Evolutionary conservation across 768 basidiomycete genomes (phyloP), one percentile per base, ranked within the genome.

Genomic region (Pisolithus tinctorius): DNA sequence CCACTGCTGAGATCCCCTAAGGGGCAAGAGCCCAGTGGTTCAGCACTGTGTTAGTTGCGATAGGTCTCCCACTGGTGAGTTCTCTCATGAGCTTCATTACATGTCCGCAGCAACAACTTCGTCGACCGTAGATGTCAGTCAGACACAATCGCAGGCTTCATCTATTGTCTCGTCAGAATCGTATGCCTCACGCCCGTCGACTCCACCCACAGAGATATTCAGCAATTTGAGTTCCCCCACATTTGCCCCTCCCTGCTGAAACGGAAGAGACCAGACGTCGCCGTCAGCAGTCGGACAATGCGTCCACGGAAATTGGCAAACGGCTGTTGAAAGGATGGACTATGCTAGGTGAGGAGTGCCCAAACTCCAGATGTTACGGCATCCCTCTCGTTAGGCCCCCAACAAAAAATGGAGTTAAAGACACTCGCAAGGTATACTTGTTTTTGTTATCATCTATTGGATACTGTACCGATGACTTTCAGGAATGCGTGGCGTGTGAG

Each of bases 261-360:
- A 83, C 82, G 1, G 83, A 82, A 56, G 81, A 83, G 56, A 76
- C 74, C 23, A 69, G 81, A 23, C 79, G 79, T 34, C 78, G 91
- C 29, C 80, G 91, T 48, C 81, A 83, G 53, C 90, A 93, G 65
- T 89, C 88, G 2, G 90, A 93, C 63, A 70, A 66, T 38, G 91
- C 92, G 14, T 88, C 89, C 3, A 69, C 82, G 47, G 86, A 86
- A 60, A 88, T 93, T 29, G 92, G 87, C 41, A 83, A 79, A 55
- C 78, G 82, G 25, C 72, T 93, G 53, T 68, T 93, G 43, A 82
- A 81, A 59, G 91, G 87, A 38, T 93, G 88, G 88, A 82, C 91
- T 0, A 88, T 93, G 86, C 74, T 93, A n/a, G 88, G 77, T 23
- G 88, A 93, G 36, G 88, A 91, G 68, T 93, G 92, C 61, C 80